Evolutionary conservation across 495 filamentous ascomycete species (phyloP), one percentile per base, ranked within the genome.

Genomic region (Neurospora sp.): DNA sequence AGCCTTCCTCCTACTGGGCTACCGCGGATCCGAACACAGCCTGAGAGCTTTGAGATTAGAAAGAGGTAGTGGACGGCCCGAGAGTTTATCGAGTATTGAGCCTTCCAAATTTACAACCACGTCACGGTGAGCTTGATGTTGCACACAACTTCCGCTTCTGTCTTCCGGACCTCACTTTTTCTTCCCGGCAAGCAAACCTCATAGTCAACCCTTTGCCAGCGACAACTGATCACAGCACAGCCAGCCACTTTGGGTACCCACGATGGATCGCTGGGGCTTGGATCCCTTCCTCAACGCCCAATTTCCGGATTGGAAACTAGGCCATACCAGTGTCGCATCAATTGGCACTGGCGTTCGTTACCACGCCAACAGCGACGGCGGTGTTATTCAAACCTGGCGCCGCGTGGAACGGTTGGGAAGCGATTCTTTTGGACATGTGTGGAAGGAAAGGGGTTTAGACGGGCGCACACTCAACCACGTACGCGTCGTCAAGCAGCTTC

Each of bases 351-450:
- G 8, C 7, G 3, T 48, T 3, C n/a, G 0, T 48, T 4, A 18
- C n/a, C 44, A 11, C n/a, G 0, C 1, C n/a, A 5, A 11, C 1
- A 20, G 0, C 0, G n/a, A 20, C 9, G 44, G 44, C 3, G 7
- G n/a, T 20, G 0, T 10, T 48, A 4, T 48, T 5, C 44, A 48
- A 10, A 4, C 44, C 7, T 48, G 44, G 44, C 7, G 44, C 2
- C 44, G 8, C n/a, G n/a, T 11, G 3, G n/a, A 20, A 18, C 9
- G n/a, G 3, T 11, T 48, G 18, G 44, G 44, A 48, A n/a, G 44
- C n/a, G 8, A 3, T 20, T 20, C 3, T 20, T 48, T 20, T 5
- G 8, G 4, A 11, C 18, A 20, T 20, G 3, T 11, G 44, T 48
- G 44, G 44, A 48, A 48, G n/a, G 44, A 48, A 20, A 10, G 0